Evolutionary conservation across 495 filamentous ascomycete species (phyloP).

Genomic region (Penicillium argentinense): DNA sequence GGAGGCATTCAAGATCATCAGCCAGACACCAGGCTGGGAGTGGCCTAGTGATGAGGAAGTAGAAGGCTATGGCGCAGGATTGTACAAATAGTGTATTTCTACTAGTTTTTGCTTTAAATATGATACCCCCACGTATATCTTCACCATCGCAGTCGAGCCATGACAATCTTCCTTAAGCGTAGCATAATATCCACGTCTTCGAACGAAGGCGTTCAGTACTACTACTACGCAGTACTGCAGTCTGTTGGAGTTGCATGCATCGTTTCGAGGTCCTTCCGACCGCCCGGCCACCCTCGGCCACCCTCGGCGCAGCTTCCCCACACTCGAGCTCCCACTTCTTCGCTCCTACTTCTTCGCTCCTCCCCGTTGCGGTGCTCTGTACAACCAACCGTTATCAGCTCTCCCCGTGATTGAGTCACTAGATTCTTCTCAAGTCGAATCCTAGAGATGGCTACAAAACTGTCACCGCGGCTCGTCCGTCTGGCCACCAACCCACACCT

Average conservation of each 20-base stretch:
- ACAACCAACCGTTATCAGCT: not conserved
- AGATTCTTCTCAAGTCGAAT: conserved; percentile 4
- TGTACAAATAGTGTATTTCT: conserved; percentile 24
- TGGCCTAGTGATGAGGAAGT: conserved; percentile 58
- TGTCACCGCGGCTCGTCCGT: conserved; percentile 35
- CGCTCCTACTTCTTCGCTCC: not conserved
- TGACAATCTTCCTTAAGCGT: too few species aligned
- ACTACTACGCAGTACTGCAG: too few species aligned
- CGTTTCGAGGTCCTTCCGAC: too few species aligned
- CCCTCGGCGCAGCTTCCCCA: conserved; percentile 1
- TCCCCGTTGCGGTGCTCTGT: not conserved
- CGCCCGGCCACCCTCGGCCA: conserved; percentile 2
- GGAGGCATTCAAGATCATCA: conserved; percentile 46
- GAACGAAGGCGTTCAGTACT: too few species aligned
- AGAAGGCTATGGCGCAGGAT: conserved; percentile 37
- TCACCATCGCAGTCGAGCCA: too few species aligned
- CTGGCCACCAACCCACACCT: conserved; percentile 22
- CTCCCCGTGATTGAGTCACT: conserved; percentile 2
- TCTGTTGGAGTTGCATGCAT: too few species aligned
- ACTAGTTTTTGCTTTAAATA: conserved; percentile 22
- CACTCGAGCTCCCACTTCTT: not conserved
- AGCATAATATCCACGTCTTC: too few species aligned
- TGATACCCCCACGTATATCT: conserved; percentile 14
- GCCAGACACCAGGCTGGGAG: conserved; percentile 45
- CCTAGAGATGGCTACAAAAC: conserved; percentile 19